Evolutionary conservation across 768 basidiomycete species (phyloP), one percentile per base, ranked within the genome.

Genomic region (Boletales sp.): DNA sequence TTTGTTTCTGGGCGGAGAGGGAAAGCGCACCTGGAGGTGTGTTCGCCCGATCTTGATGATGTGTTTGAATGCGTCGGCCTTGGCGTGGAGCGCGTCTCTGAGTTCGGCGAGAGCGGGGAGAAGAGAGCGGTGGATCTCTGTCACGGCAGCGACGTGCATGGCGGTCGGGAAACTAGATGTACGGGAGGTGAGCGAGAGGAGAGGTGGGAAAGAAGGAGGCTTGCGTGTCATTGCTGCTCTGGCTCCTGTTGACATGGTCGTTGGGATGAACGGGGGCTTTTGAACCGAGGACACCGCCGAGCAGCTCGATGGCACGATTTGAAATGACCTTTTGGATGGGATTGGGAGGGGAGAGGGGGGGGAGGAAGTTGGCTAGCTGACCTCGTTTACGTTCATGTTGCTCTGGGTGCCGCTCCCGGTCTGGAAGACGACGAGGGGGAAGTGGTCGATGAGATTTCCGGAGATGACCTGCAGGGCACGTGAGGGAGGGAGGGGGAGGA

Each of bases 371-470:
- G 11, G n/a, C 3, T 15, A 31, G 48, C 69, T 19, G 37, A 87
- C 92, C 82, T 99, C 96, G 68, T 99, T 99, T 53, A 83, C 91
- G 69, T 91, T 99, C 96, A 99, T 99, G 76, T 99, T 99, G 65
- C 90, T 94, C 70, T 99, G 96, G 2, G 96, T 99, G 17, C 96
- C 96, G 49, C 91, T 94, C 52, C 96, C 96, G 19, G 96, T 99
- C 72, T 99, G 96, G 81, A 97, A 99, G 37, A 99, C 94, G 34
- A 99, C 96, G 35, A 99, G 76, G 21, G 96, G 96, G 74, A 99
- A 99, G 72, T 99, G 90, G 58, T 94, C 94, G 18, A 87, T 78
- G 51, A 99, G 80, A 67, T 93, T 90, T 45, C 94, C 95, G 40
- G 90, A 90, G 67, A 98, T 98, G 60, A 99, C 95, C 93, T 94